Evolutionary conservation across 495 filamentous ascomycete species (phyloP).

Genomic region (Aspergillus cristatus): DNA sequence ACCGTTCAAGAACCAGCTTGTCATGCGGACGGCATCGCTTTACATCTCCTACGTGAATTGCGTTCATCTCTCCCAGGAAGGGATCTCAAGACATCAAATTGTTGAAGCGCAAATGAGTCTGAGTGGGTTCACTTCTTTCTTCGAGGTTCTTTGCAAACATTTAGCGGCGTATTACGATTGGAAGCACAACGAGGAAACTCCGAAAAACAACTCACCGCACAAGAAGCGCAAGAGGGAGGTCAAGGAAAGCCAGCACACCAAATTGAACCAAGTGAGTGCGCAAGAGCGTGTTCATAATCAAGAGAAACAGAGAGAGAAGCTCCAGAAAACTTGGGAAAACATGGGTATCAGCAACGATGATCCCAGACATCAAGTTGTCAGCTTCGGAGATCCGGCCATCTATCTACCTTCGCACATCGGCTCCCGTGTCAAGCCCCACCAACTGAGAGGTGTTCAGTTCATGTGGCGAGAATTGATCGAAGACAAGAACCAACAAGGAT

Average conservation of each 20-base stretch:
- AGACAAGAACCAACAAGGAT: conserved; percentile 53
- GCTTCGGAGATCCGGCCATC: conserved; percentile 55
- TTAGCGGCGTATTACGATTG: conserved; percentile 8
- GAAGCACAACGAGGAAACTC: neutral
- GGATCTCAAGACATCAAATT: conserved; percentile 12
- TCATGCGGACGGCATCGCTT: conserved; percentile 26
- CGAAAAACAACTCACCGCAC: conserved; percentile 9
- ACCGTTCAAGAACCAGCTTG: conserved; percentile 3
- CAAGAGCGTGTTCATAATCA: conserved; percentile 35
- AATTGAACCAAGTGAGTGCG: conserved; percentile 37
- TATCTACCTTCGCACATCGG: conserved; percentile 42
- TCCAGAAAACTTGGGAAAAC: conserved; percentile 33
- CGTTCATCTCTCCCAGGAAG: conserved; percentile 8
- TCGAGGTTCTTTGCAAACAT: conserved; percentile 15
- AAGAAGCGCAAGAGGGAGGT: conserved; percentile 41
- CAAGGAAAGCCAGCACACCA: conserved; percentile 36
- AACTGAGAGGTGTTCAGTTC: conserved; percentile 68
- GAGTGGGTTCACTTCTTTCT: conserved; percentile 11
- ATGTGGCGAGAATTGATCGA: conserved; percentile 79
- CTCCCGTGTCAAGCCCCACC: conserved; percentile 46
- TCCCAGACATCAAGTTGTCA: conserved; percentile 50
- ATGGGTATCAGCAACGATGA: conserved; percentile 32
- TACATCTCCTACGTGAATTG: conserved; percentile 34
- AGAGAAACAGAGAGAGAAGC: conserved; percentile 36
- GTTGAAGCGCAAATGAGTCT: conserved; percentile 10